Evolutionary conservation across 805 yeast species (phyloP).

Genomic region (Starmerella ratchasimensis): DNA sequence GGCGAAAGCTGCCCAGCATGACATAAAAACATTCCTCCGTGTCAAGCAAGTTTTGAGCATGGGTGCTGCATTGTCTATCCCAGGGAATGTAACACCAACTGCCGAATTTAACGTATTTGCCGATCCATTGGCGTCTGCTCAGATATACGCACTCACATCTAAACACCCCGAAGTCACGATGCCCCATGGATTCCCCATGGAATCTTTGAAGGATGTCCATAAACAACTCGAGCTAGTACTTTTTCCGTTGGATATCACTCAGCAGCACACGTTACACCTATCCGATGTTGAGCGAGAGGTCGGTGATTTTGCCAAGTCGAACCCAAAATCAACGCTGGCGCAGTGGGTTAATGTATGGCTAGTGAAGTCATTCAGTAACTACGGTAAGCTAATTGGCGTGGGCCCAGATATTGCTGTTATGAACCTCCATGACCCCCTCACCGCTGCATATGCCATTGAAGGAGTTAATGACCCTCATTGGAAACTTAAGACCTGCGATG

Average conservation of each 20-base stretch:
- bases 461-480: conserved; percentile 5
- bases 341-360: conserved; percentile 29
- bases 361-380: conserved; percentile 16
- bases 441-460: conserved; percentile 26
- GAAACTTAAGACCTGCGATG: conserved; percentile 21
- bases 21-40: conserved; percentile 27
- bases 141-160: conserved; percentile 27
- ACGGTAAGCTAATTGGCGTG: conserved; percentile 17
- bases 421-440: conserved; percentile 31
- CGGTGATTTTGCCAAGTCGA: conserved; percentile 6
- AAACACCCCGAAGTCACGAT: conserved; percentile 21
- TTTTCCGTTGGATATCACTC: conserved; percentile 30
- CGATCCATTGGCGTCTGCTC: conserved; percentile 31
- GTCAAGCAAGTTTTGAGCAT: conserved; percentile 28
- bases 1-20: conserved; percentile 30
- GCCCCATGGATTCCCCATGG: conserved; percentile 21
- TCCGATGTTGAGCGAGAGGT: conserved; percentile 16
- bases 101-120: conserved; percentile 33
- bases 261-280: conserved; percentile 22
- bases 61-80: conserved; percentile 29
- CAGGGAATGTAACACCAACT: conserved; percentile 31
- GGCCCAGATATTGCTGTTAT: conserved; percentile 18
- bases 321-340: conserved; percentile 24
- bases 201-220: conserved; percentile 1
- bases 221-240: conserved; percentile 24